phyloP scores from a whole-genome alignment of 345 rosid species.

The Hypericum perforatum region DNA sequence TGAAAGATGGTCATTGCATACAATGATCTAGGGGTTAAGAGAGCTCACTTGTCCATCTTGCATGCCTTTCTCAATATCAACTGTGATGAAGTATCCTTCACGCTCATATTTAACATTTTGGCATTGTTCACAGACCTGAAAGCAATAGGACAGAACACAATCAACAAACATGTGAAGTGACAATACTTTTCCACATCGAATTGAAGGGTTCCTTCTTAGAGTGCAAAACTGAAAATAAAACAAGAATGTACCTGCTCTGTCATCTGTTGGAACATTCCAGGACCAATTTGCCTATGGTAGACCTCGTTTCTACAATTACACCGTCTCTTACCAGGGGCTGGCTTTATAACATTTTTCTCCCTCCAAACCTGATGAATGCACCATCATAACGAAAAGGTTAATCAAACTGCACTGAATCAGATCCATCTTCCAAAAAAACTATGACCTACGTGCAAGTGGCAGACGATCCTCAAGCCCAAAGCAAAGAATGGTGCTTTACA shows the following conservation, averaged over 20 bases:
- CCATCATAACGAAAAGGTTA: neutral
- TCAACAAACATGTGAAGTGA: neutral
- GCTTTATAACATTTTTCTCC: conserved; percentile 84
- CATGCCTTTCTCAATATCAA: conserved; percentile 99
- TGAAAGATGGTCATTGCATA: too few species aligned
- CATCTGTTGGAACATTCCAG: conserved; percentile 99
- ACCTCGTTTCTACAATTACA: conserved; percentile 98
- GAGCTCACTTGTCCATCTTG: conserved; percentile 87
- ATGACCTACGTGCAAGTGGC: too few species aligned
- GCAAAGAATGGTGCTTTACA: too few species aligned
- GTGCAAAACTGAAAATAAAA: neutral
- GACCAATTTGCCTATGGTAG: conserved; percentile 96
- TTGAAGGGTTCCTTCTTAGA: neutral
- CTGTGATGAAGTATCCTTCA: conserved; percentile 84
- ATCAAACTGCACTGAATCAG: conserved; percentile 1
- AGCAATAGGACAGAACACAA: conserved; percentile 3
- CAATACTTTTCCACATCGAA: neutral
- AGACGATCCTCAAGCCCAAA: too few species aligned
- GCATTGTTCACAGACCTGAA: conserved; percentile 95
- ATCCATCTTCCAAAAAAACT: too few species aligned
- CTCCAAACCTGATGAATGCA: conserved; percentile 72
- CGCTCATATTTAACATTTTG: conserved; percentile 82
- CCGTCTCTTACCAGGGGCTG: conserved; percentile 90
- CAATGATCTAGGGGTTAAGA: too few species aligned
- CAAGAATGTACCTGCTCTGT: conserved; percentile 62